Conservation (phyloP, 2,329 filamentous ascomycete genomes). For the Microdochium paspali region DNA sequence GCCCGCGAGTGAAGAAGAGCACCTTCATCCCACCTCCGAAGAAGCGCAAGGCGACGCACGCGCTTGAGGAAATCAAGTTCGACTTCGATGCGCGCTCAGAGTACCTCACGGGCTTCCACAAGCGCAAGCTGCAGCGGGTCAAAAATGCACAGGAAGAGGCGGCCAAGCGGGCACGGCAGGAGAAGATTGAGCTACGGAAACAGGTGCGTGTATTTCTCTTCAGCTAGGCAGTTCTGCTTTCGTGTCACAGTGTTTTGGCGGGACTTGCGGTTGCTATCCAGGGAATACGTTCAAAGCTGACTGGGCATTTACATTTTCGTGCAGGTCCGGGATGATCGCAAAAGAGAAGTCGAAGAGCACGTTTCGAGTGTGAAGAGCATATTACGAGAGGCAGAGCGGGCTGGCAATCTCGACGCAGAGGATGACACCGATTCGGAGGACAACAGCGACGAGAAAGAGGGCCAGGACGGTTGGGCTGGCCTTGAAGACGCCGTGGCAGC, state of each 20-base stretch:
- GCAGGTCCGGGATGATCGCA: slow-evolving; percentile 76
- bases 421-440: slow-evolving; percentile 16
- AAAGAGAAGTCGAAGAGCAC: slow-evolving; percentile 72
- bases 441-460: slow-evolving; percentile 20
- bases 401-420: slow-evolving; percentile 28
- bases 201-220: slow-evolving; percentile 51
- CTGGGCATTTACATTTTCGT: slow-evolving; percentile 3
- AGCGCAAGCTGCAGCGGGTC: slow-evolving; percentile 78
- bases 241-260: neutral
- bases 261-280: too few relatives aligned
- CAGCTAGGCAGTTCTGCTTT: neutral
- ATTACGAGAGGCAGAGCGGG: slow-evolving; percentile 51
- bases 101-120: slow-evolving; percentile 92
- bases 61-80: slow-evolving; percentile 76
- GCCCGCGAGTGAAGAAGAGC: slow-evolving; percentile 49
- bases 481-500: slow-evolving; percentile 41
- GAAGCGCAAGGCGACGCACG: slow-evolving; percentile 51
- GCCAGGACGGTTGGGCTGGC: slow-evolving; percentile 50
- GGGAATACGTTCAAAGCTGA: too few relatives aligned
- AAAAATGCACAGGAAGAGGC: slow-evolving; percentile 80
- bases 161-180: slow-evolving; percentile 65
- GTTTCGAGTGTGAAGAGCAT: slow-evolving; percentile 66
- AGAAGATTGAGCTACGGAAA: slow-evolving; percentile 63
- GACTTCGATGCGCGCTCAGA: slow-evolving; percentile 72
- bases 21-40: slow-evolving; percentile 51